Conservation (phyloP, 345 rosid species). For the Brassica rapa region DNA sequence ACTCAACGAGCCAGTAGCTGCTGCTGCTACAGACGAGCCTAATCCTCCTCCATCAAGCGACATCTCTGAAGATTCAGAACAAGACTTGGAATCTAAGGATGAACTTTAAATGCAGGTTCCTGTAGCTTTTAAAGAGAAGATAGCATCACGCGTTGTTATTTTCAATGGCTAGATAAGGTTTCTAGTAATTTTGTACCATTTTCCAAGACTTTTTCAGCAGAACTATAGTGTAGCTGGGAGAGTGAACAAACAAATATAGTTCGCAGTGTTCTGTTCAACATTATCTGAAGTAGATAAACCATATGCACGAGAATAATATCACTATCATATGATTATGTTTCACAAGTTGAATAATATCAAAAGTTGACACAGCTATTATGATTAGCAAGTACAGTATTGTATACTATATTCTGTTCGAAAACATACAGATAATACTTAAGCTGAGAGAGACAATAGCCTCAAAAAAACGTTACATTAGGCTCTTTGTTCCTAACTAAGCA, state of each 20-base stretch:
- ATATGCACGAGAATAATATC: background rate
- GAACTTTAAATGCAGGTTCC: slow-evolving; percentile 54
- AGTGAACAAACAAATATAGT: background rate
- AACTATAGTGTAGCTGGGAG: slow-evolving; percentile 1
- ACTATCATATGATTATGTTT: slow-evolving; percentile 1
- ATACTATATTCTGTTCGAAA: background rate
- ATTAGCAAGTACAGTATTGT: background rate
- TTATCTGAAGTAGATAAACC: background rate
- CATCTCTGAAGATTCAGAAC: slow-evolving; percentile 32
- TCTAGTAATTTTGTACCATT: slow-evolving; percentile 23
- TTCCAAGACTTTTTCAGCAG: slow-evolving; percentile 21
- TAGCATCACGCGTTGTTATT: background rate
- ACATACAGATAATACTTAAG: background rate
- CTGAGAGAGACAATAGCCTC: background rate
- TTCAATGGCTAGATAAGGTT: slow-evolving; percentile 17
- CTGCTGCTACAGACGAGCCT: slow-evolving; percentile 32
- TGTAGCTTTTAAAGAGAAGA: slow-evolving; percentile 12
- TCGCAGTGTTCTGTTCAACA: background rate
- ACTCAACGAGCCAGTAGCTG: slow-evolving; percentile 44
- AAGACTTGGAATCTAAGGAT: slow-evolving; percentile 68
- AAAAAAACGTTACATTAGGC: background rate
- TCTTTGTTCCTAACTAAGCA: slow-evolving; percentile 42
- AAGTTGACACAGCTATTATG: background rate
- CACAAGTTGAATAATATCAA: background rate
- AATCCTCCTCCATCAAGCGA: slow-evolving; percentile 33